Percentiles rank a stretch among this genome's conserved stretches.
phyloP scores from a whole-genome alignment of 768 basidiomycete species.

The Hygrocybe coccinea region DNA sequence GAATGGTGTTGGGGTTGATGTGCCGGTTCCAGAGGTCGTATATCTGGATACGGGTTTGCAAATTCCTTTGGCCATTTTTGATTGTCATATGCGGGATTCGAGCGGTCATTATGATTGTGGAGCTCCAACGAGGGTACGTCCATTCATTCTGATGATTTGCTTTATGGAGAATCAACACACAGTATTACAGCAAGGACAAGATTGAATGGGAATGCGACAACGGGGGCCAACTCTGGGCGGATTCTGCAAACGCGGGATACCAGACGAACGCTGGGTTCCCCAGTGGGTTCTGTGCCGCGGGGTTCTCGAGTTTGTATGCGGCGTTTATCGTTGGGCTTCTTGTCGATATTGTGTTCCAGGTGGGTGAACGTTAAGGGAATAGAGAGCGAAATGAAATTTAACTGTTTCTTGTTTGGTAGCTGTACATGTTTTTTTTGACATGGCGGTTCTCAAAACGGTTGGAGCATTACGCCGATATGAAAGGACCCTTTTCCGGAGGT shows the following conservation, averaged over 20 bases:
- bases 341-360: constrained; percentile 66
- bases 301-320: constrained; percentile 55
- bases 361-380: constrained; percentile 23
- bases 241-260: constrained; percentile 39
- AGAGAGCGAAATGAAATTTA: neutral
- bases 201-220: constrained; percentile 71
- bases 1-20: neutral
- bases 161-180: constrained; percentile 1
- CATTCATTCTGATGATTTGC: constrained; percentile 13
- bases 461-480: constrained; percentile 62
- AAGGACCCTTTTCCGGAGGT: constrained; percentile 61
- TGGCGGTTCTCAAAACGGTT: constrained; percentile 71
- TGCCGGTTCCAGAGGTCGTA: constrained; percentile 51
- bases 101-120: constrained; percentile 67
- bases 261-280: constrained; percentile 43
- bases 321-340: constrained; percentile 63
- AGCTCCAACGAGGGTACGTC: constrained; percentile 64
- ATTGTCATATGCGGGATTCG: constrained; percentile 61
- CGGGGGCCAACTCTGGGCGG: constrained; percentile 59
- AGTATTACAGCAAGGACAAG: constrained; percentile 51
- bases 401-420: too few relatives aligned
- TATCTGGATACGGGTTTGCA: constrained; percentile 58
- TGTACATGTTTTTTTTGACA: constrained; percentile 72
- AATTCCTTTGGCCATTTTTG: constrained; percentile 67
- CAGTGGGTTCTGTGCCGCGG: constrained; percentile 51